Base-by-base conservation (phyloP, 176 grass and related monocot species). In the Triticum urartu region DNA sequence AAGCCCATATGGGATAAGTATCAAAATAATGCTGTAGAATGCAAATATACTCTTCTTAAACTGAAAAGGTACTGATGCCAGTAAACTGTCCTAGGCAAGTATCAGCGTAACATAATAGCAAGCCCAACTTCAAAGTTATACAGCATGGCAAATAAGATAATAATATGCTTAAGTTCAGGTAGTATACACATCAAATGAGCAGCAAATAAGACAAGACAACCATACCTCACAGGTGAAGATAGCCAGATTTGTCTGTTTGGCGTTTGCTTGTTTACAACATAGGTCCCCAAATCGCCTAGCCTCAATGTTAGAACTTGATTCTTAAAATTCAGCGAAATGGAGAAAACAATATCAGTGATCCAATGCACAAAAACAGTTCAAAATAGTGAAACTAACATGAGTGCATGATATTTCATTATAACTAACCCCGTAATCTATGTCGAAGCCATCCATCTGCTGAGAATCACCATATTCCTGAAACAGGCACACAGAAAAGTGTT, bases 201-300 rank as follows among this genome's bases (percentile, higher is more conserved):
- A 33, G 74, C 2, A 24, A 34, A 35, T 70, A 40, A 9, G 7
- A 54, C 38, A 87, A 59, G 12, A 28, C 40, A 12, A 26, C 48
- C 28, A 42, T 95, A 99, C 97, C 94, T 99, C 80, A 96, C 88
- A 73, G 94, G 97, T 54, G 97, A 95, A 79, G 96, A 99, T 43
- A 96, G 82, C 97, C 97, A 96, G 72, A 99, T 94, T 89, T 99
- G 90, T 86, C 90, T 78, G 71, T 96, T 96, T 83, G 94, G 97
- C 60, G 94, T 68, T 89, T 96, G 97, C 90, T 99, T 99, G 94
- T 99, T 99, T 85, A 96, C 85, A 21, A 93, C 94, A 81, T 99
- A 96, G 0, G 94, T 99, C 25, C 94, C 94, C 34, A 94, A 68
- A 86, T 86, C 73, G 26, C 92, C 94, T 18, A 99, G 85, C 79